phyloP scores from a whole-genome alignment of 179 eudicot genomes.

The Spergularia azorica region DNA sequence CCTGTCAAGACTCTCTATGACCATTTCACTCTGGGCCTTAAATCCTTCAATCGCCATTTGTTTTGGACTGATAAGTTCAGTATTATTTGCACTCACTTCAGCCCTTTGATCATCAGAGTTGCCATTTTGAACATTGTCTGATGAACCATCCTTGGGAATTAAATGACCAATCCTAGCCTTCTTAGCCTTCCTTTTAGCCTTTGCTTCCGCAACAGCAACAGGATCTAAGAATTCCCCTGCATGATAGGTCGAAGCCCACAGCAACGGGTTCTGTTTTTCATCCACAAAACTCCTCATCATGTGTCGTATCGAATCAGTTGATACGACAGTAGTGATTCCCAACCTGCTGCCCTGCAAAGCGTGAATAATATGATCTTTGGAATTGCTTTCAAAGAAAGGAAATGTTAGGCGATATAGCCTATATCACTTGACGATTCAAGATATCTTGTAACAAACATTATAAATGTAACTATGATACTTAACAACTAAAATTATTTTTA shows the following conservation, averaged over 20 bases:
- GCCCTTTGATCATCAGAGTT: slow-evolving; percentile 40
- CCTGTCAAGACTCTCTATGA: slow-evolving; percentile 93
- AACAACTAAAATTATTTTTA: not conserved
- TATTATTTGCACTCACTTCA: slow-evolving; percentile 38
- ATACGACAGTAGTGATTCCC: slow-evolving; percentile 92
- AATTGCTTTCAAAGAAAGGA: not conserved
- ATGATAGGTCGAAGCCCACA: slow-evolving; percentile 98
- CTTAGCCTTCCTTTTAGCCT: slow-evolving; percentile 77
- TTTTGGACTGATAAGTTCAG: slow-evolving; percentile 68
- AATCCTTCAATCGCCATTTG: slow-evolving; percentile 95
- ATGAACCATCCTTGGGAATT: slow-evolving; percentile 41
- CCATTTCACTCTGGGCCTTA: slow-evolving; percentile 99
- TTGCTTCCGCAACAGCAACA: slow-evolving; percentile 87
- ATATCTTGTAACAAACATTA: not conserved
- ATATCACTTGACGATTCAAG: not conserved
- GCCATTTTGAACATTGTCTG: slow-evolving; percentile 39
- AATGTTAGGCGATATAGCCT: not conserved
- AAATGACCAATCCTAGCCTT: slow-evolving; percentile 44
- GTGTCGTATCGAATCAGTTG: slow-evolving; percentile 95
- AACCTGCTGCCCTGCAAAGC: slow-evolving; percentile 84
- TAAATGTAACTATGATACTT: not conserved
- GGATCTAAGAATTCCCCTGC: slow-evolving; percentile 91
- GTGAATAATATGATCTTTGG: not conserved
- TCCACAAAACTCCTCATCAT: slow-evolving; percentile 99
- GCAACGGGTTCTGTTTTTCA: slow-evolving; percentile 85